These are phyloP conservation scores for Cyclospora cayetanensis DNA, from an alignment of 169 alveolate species.

Conservation along the genomic window DNA sequence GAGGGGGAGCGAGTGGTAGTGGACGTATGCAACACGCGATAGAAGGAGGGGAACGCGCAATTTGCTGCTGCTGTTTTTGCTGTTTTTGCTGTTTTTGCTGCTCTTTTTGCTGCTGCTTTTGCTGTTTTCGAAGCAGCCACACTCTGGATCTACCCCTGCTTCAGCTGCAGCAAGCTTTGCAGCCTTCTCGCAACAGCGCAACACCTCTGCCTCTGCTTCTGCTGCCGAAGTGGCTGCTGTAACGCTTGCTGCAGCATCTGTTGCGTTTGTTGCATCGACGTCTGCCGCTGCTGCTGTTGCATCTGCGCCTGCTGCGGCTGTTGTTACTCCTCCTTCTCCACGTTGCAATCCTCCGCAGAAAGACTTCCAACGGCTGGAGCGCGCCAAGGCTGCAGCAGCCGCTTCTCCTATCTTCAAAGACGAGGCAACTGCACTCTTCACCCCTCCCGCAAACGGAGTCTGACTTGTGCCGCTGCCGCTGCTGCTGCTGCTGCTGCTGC, in stretches of 20 bases:
- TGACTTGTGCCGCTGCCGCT: neutral
- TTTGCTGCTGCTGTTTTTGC: neutral
- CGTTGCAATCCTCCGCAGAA: neutral
- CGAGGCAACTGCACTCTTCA: neutral
- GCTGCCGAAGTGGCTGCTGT: neutral
- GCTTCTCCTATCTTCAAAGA: neutral
- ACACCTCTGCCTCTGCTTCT: neutral
- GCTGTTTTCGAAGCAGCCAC: neutral
- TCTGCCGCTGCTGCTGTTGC: constrained; percentile 5
- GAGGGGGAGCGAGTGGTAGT: neutral
- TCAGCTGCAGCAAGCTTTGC: neutral
- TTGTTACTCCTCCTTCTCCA: neutral
- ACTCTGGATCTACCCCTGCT: neutral
- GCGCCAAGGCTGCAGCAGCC: neutral
- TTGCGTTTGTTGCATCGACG: neutral
- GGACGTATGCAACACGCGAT: neutral
- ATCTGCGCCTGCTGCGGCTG: neutral
- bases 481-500: neutral
- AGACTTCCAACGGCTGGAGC: neutral
- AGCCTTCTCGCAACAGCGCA: neutral
- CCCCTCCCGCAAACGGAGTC: neutral
- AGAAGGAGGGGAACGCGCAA: neutral
- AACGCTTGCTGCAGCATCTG: neutral
- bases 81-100: no score
- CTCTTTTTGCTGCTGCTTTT: no score